These are phyloP conservation scores for Blastocystis sp. DNA, from an alignment of 352 stramenopile species.

Conservation along the genomic window DNA sequence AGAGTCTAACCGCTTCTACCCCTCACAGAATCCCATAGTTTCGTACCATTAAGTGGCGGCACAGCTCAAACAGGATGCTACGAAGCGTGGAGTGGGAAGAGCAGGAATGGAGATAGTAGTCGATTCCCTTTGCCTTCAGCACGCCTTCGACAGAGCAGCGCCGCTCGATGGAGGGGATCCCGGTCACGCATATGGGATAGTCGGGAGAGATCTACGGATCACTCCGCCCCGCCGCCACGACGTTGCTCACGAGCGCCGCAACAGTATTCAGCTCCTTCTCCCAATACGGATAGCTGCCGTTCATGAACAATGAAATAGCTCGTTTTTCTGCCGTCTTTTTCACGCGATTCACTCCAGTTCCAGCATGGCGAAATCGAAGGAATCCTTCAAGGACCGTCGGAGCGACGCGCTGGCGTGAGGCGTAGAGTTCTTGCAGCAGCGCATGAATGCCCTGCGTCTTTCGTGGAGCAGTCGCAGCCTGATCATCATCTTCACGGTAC, in stretches of 20 bases:
- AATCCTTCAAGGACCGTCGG: constrained; percentile 40
- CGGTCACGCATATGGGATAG: constrained; percentile 31
- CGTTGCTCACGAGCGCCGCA: neutral
- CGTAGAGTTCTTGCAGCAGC: constrained; percentile 59
- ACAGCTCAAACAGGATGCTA: constrained; percentile 31
- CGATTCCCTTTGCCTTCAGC: constrained; percentile 14
- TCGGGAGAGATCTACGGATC: constrained; percentile 40
- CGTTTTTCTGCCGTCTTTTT: neutral
- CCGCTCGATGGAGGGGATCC: constrained; percentile 38
- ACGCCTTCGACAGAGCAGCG: constrained; percentile 15
- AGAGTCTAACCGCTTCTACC: constrained; percentile 9
- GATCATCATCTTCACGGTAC: constrained; percentile 22
- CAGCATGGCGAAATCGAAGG: constrained; percentile 30
- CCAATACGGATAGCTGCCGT: constrained; percentile 27
- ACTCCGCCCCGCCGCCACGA: neutral
- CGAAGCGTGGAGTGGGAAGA: constrained; percentile 24
- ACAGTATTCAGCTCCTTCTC: constrained; percentile 28
- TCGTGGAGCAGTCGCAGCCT: constrained; percentile 34
- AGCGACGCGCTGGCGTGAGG: neutral
- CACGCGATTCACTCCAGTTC: neutral
- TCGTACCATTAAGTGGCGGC: neutral
- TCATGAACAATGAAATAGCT: constrained; percentile 12
- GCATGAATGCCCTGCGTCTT: constrained; percentile 10
- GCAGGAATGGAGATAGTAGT: constrained; percentile 4
- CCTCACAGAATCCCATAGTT: neutral